phyloP scores from a whole-genome alignment of 2,329 filamentous ascomycete genomes.

The Aspergillus unguis region DNA sequence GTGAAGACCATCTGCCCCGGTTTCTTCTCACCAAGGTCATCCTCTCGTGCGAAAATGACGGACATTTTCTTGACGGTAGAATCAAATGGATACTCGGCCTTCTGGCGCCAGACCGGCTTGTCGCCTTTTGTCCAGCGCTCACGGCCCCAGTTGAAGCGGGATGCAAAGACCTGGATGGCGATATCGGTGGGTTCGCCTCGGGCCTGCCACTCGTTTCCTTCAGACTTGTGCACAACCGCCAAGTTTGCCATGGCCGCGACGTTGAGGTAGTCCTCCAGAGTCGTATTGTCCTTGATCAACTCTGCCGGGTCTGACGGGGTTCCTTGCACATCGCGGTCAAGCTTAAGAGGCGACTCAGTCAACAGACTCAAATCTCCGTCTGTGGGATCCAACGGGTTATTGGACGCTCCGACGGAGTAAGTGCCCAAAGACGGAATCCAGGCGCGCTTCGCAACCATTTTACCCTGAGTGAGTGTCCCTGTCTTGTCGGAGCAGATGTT shows the following conservation, averaged over 20 bases:
- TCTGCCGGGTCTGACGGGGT: conserved; percentile 28
- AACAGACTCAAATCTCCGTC: conserved; percentile 47
- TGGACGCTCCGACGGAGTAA: conserved; percentile 55
- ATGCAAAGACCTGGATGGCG: conserved; percentile 70
- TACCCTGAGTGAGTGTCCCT: conserved; percentile 61
- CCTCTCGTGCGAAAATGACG: conserved; percentile 55
- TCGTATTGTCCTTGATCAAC: conserved; percentile 46
- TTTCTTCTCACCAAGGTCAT: conserved; percentile 7
- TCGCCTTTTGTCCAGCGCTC: conserved; percentile 51
- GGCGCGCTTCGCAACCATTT: conserved; percentile 61
- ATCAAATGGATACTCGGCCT: conserved; percentile 70
- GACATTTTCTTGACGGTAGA: conserved; percentile 75
- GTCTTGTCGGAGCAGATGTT: conserved; percentile 58
- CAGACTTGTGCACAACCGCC: conserved; percentile 57
- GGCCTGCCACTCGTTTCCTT: conserved; percentile 57
- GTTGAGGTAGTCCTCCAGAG: conserved; percentile 57
- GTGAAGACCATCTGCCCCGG: conserved; percentile 36
- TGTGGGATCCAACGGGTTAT: conserved; percentile 57
- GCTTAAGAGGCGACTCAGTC: conserved; percentile 28
- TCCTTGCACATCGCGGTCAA: conserved; percentile 25
- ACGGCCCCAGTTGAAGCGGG: conserved; percentile 63
- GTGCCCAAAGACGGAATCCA: conserved; percentile 59
- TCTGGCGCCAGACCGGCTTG: conserved; percentile 53
- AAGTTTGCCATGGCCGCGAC: conserved; percentile 65
- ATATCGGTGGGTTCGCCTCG: conserved; percentile 70